These are phyloP conservation scores for Rhizopogon hawkerae DNA, from an alignment of 1,284 basidiomycete genomes.

Conservation along the genomic window DNA sequence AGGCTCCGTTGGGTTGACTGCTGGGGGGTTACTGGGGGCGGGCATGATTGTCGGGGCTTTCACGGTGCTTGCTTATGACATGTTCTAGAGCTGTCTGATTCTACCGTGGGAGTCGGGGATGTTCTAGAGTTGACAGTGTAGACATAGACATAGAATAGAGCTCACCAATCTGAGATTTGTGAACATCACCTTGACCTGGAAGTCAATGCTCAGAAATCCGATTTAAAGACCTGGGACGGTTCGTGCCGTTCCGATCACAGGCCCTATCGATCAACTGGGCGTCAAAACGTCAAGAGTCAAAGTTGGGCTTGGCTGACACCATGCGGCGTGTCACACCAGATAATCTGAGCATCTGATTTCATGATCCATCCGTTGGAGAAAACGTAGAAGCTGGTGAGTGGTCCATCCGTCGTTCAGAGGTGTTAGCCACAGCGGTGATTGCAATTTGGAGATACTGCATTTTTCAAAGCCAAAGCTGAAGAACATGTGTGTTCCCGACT, in stretches of 20 bases:
- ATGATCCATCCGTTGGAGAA: too few species aligned
- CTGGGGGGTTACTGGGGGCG: constrained; percentile 61
- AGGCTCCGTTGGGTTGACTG: constrained; percentile 49
- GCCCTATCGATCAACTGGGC: too few species aligned
- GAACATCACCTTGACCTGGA: background rate
- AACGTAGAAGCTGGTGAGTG: too few species aligned
- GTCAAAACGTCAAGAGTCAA: too few species aligned
- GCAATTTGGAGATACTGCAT: background rate
- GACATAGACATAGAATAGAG: background rate
- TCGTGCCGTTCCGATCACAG: too few species aligned
- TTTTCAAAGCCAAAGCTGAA: background rate
- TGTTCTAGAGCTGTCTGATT: constrained; percentile 30
- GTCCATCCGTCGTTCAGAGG: too few species aligned
- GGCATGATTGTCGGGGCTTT: constrained; percentile 67
- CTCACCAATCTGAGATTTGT: background rate
- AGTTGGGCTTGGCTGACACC: too few species aligned
- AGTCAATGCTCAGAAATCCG: background rate
- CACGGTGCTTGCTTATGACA: constrained; percentile 63
- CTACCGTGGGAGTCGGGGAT: constrained; percentile 23
- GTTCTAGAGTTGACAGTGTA: constrained; percentile 24
- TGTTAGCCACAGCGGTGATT: too few species aligned
- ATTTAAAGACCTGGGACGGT: too few species aligned
- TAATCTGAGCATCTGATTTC: too few species aligned
- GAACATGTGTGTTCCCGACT: background rate
- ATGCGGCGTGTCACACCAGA: too few species aligned